Base-by-base conservation (phyloP, 208 protist species). In the Wallacemonas rigidus region DNA sequence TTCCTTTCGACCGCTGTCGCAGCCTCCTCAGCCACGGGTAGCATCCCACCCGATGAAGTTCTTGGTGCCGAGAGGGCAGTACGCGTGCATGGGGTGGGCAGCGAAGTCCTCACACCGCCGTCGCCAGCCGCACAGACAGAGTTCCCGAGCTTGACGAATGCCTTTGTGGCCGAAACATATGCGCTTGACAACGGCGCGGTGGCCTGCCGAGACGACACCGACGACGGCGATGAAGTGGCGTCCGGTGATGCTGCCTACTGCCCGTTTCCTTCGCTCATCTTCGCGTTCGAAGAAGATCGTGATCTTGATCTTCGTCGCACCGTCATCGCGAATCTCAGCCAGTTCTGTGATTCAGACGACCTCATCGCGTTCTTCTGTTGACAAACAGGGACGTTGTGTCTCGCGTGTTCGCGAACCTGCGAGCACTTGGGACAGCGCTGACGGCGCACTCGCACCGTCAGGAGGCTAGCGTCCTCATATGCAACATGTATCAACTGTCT, bases 221-320 rank as follows among this genome's bases (percentile, higher is more conserved):
- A 50, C 40, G 60, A 26, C 60, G 41, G 9, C 53, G 14, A 57
- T 6, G 53, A 6, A 12, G 12, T 12, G 45, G 45, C 45, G 12
- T 12, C 11, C 53, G 53, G 14, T 17, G 26, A 17, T 6, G 6
- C 38, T 3, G 60, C 44, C 40, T 38, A 65, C 60, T 65, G 60
- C 43, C 60, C 60, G 41, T 65, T 65, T 39, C 60, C 60, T 8
- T 48, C 60, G 11, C 43, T 77, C 36, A 61, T 51, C 45, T 67
- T 45, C 1, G n/a, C 60, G 1, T 17, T 48, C 40, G 43, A 26
- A 4, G 53, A 40, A 43, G 67, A 56, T 6, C 26, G 7, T 15
- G 69, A 71, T 17, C 63, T 84, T 1, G 75, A 80, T 44, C 74
- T 84, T 12, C 54, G 79, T 2, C 69, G 68, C 14, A 41, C 45